phyloP scores from a whole-genome alignment of 345 rosid species.

The Zanthoxylum bungeanum region DNA sequence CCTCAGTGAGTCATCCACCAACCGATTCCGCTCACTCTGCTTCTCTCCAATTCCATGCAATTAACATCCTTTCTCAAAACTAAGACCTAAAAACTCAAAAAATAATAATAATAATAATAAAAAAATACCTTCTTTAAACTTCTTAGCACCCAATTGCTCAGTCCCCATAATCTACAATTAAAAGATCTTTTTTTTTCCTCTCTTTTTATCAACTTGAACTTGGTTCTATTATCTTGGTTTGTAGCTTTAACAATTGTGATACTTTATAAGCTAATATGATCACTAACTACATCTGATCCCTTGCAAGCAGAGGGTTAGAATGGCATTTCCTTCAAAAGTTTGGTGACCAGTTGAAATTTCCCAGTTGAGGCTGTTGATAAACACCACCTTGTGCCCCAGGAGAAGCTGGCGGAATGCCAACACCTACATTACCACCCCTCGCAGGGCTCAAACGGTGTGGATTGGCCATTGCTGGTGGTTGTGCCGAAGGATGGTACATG shows the following conservation, averaged over 20 bases:
- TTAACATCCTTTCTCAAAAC: background rate
- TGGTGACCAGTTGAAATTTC: constrained; percentile 88
- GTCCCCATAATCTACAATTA: background rate
- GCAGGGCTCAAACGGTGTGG: constrained; percentile 80
- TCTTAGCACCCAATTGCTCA: background rate
- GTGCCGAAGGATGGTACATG: constrained; percentile 68
- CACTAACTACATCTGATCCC: constrained; percentile 16
- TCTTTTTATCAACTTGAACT: too few species aligned
- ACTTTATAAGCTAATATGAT: too few species aligned
- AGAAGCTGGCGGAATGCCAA: constrained; percentile 62
- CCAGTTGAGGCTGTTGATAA: constrained; percentile 86
- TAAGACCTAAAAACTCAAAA: too few species aligned
- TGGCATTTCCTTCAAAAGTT: constrained; percentile 57
- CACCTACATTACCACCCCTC: constrained; percentile 82
- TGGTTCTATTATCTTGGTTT: too few species aligned
- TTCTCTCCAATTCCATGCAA: background rate
- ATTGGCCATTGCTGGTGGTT: constrained; percentile 61
- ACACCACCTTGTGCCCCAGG: constrained; percentile 80
- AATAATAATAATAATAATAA: background rate
- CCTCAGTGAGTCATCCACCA: too few species aligned
- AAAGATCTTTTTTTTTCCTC: too few species aligned
- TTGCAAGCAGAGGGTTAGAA: constrained; percentile 42
- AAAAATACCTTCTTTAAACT: background rate
- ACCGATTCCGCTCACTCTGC: background rate
- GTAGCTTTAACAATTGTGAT: too few species aligned